Conservation (phyloP, 139 green algal genomes). For the Diplosphaera chodatii region DNA sequence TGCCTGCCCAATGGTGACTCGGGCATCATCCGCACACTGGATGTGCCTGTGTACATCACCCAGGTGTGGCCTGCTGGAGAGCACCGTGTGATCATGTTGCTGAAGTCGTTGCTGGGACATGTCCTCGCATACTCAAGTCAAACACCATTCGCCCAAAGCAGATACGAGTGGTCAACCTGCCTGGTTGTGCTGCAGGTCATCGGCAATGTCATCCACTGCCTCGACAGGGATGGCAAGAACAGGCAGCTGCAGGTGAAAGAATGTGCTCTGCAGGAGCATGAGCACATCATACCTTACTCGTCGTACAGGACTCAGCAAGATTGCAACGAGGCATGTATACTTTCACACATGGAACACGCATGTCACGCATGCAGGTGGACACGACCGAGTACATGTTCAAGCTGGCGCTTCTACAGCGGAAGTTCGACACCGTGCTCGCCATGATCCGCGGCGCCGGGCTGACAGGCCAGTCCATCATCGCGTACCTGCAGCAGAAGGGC, state of each 20-base stretch:
- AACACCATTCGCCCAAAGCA: too few relatives aligned
- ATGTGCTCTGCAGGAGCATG: neutral
- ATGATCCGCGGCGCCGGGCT: conserved; percentile 88
- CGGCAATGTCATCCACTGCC: conserved; percentile 73
- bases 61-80: conserved; percentile 23
- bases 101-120: too few relatives aligned
- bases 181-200: conserved; percentile 26
- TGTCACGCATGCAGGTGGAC: conserved; percentile 76
- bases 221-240: conserved; percentile 95
- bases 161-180: too few relatives aligned
- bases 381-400: conserved; percentile 99
- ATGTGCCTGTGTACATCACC: conserved; percentile 94
- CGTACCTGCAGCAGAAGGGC: conserved; percentile 94
- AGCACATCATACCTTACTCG: too few relatives aligned
- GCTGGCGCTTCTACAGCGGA: conserved; percentile 86
- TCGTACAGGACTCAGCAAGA: too few relatives aligned
- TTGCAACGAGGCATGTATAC: neutral
- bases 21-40: conserved; percentile 96
- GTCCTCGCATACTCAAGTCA: too few relatives aligned
- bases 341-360: neutral
- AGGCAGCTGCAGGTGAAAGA: conserved; percentile 65
- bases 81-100: too few relatives aligned
- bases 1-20: conserved; percentile 96
- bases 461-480: conserved; percentile 95
- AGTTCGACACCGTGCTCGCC: conserved; percentile 90